Base-by-base conservation (phyloP, 257 asterid genomes). In the Nicotiana knightiana region DNA sequence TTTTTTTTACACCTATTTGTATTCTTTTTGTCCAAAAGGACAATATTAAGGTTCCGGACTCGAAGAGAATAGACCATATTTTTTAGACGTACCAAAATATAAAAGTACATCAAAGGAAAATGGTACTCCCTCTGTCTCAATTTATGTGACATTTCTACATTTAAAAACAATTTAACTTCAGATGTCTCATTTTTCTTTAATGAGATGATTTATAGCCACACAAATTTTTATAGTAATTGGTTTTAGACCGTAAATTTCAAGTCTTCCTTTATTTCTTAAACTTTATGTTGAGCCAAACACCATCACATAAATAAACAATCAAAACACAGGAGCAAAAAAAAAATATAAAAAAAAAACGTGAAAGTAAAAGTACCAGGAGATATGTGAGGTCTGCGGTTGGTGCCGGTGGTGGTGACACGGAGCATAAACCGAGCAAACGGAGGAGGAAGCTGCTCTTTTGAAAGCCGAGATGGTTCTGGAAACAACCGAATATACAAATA, bases 401-500 rank as follows among this genome's bases (percentile, higher is more conserved):
- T 59, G 62, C 88, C 91, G 16, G 93, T 39, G 81, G 90, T 81
- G 75, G 94, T 85, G 85, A 95, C 97, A 63, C 97, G 92, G 37
- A 95, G 39, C 76, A 91, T 87, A 89, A 95, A 95, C 24, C 94
- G 92, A n/a, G 98, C 98, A 7, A 90, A 53, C 7, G 98, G 98
- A 67, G 99, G 99, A 16, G 98, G 98, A 64, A 97, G 98, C 85
- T 93, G 97, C 82, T 93, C 99, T 80, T 92, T 92, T n/a, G 95
- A 86, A 46, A 89, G 61, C 77, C 98, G 91, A 9, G 98, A 91
- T 15, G 90, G 86, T 81, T 93, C 98, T 3, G 97, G 98, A 88
- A 88, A 91, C 67, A 95, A 90, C 43, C 99, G 91, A 81, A 93
- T 85, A 87, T 88, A 92, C 80, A 89, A 77, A 70, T 92, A 87